These are phyloP conservation scores for Xylariales sp. DNA, from an alignment of 2,329 filamentous ascomycete species.

Conservation along the genomic window DNA sequence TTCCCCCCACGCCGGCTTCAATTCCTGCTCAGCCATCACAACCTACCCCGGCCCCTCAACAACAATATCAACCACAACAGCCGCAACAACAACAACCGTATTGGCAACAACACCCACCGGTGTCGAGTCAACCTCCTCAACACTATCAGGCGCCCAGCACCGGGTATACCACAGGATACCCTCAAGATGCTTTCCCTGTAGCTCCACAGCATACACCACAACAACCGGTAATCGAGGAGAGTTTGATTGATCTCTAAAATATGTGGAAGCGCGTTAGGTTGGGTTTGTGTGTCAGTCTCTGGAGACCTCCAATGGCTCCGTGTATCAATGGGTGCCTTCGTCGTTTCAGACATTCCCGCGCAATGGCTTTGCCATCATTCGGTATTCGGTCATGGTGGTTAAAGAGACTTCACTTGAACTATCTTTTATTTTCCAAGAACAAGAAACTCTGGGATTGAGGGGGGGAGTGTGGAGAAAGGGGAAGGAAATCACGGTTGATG, in stretches of 20 bases:
- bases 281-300: too few relatives aligned
- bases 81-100: constrained; percentile 39
- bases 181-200: constrained; percentile 60
- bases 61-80: constrained; percentile 16
- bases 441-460: too few relatives aligned
- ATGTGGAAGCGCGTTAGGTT: too few relatives aligned
- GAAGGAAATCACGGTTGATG: too few relatives aligned
- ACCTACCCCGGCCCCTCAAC: constrained; percentile 20
- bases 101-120: constrained; percentile 45
- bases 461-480: too few relatives aligned
- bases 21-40: constrained; percentile 20
- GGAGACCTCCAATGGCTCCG: too few relatives aligned
- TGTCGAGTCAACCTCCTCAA: constrained; percentile 35
- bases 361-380: too few relatives aligned
- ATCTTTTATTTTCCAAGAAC: too few relatives aligned
- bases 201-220: constrained; percentile 59
- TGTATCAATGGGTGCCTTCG: too few relatives aligned
- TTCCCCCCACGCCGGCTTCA: constrained; percentile 31
- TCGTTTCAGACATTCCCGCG: too few relatives aligned
- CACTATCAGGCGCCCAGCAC: constrained; percentile 25
- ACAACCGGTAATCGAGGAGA: constrained; percentile 65
- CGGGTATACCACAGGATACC: constrained; percentile 43
- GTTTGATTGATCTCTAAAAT: constrained; percentile 73
- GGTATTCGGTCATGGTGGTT: too few relatives aligned
- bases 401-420: too few relatives aligned